Percentiles rank a stretch among this genome's conserved stretches.
These are phyloP conservation scores for Flueggea neowawraea DNA, from an alignment of 441 rosid species.

Conservation along the genomic window DNA sequence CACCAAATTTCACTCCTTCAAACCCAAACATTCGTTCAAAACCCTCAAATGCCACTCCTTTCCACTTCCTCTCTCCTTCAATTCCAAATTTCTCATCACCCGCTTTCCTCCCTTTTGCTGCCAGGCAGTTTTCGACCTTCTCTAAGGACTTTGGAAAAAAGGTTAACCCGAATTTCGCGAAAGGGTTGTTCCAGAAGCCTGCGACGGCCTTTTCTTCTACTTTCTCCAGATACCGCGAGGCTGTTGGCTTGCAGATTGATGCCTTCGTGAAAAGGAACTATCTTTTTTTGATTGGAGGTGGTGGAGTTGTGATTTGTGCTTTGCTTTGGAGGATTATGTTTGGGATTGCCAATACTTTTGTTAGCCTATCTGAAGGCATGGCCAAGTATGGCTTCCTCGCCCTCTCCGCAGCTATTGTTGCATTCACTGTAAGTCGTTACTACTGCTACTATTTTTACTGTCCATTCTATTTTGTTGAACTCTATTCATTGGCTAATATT, in stretches of 20 bases:
- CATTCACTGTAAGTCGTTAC: constrained; percentile 57
- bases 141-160: too few species aligned
- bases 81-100: constrained; percentile 15
- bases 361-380: constrained; percentile 89
- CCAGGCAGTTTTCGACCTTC: too few species aligned
- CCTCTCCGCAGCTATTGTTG: constrained; percentile 83
- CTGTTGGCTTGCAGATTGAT: constrained; percentile 72
- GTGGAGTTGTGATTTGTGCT: constrained; percentile 54
- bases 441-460: too few species aligned
- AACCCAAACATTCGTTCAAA: constrained; percentile 17
- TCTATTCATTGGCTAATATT: too few species aligned
- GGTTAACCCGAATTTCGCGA: constrained; percentile 30
- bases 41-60: constrained; percentile 14
- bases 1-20: too few species aligned
- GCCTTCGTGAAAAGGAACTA: constrained; percentile 71
- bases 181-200: constrained; percentile 53
- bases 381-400: constrained; percentile 93
- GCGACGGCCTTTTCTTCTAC: constrained; percentile 42
- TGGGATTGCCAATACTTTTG: constrained; percentile 76
- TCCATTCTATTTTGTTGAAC: too few species aligned
- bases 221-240: constrained; percentile 57
- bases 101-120: constrained; percentile 6
- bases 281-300: constrained; percentile 62
- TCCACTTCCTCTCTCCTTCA: constrained; percentile 18
- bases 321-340: constrained; percentile 90